These are phyloP conservation scores for Zymoseptoria pseudotritici DNA, from an alignment of 2,329 filamentous ascomycete species.

Conservation along the genomic window DNA sequence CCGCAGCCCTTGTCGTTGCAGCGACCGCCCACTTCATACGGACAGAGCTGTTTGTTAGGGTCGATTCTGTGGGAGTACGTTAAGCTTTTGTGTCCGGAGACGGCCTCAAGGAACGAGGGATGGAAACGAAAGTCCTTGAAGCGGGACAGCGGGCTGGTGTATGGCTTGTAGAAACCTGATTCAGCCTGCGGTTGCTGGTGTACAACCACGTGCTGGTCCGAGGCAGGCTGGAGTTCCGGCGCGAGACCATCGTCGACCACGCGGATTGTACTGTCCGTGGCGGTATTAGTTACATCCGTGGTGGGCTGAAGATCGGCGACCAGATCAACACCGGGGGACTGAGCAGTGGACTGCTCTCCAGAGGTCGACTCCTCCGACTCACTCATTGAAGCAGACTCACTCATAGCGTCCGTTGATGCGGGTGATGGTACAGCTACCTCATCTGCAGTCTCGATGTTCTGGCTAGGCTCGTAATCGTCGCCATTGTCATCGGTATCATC, in stretches of 20 bases:
- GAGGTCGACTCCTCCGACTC: background rate
- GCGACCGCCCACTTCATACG: slow-evolving; percentile 61
- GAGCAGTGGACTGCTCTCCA: background rate
- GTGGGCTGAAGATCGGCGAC: background rate
- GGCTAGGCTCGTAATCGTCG: slow-evolving; percentile 4
- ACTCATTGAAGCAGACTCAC: background rate
- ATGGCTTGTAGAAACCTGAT: slow-evolving; percentile 46
- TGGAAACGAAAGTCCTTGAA: slow-evolving; percentile 92
- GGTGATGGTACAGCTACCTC: background rate
- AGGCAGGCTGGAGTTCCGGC: slow-evolving; percentile 31
- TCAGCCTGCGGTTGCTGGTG: background rate
- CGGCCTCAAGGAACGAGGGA: slow-evolving; percentile 60
- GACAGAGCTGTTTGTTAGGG: slow-evolving; percentile 64
- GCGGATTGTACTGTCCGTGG: background rate
- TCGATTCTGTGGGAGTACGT: slow-evolving; percentile 93
- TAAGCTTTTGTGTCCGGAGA: slow-evolving; percentile 74
- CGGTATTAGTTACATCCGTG: background rate
- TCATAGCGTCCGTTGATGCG: background rate
- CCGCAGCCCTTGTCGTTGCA: slow-evolving; percentile 71
- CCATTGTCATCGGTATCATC: background rate
- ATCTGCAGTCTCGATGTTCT: background rate
- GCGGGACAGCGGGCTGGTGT: slow-evolving; percentile 71
- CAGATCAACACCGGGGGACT: background rate
- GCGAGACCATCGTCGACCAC: slow-evolving; percentile 32
- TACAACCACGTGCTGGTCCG: slow-evolving; percentile 13